These are phyloP conservation scores for Penicillium occitanis DNA, from an alignment of 2,329 filamentous ascomycete species.

Conservation along the genomic window DNA sequence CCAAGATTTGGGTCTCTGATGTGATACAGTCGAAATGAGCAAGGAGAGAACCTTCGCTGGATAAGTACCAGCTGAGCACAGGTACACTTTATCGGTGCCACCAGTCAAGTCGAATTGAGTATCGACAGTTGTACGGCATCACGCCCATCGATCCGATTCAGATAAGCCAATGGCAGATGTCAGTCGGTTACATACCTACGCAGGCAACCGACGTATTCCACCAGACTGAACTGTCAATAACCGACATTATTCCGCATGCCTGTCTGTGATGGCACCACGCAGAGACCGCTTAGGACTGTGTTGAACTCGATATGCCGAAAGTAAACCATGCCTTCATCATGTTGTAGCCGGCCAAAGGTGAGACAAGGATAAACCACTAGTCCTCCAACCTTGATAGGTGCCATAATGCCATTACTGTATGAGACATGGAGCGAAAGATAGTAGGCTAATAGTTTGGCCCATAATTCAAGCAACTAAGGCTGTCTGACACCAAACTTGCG, in stretches of 20 bases:
- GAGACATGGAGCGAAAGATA: neutral
- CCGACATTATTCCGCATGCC: neutral
- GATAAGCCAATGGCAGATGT: neutral
- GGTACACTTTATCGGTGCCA: neutral
- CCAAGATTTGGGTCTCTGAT: neutral
- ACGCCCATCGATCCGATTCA: neutral
- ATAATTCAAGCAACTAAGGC: neutral
- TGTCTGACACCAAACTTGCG: neutral
- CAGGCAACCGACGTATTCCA: neutral
- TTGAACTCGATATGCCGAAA: neutral
- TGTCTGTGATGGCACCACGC: no score
- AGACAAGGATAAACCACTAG: constrained; percentile 11
- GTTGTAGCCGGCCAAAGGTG: neutral
- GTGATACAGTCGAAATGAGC: neutral
- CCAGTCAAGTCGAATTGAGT: neutral
- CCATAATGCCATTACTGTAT: neutral
- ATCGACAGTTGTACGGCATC: neutral
- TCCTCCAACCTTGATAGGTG: neutral
- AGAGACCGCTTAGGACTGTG: no score
- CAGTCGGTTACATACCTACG: neutral
- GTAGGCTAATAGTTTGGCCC: neutral
- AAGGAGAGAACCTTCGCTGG: neutral
- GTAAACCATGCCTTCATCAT: neutral
- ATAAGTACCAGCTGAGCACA: neutral
- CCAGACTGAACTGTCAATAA: neutral